A percentile compares a stretch with the other conserved stretches of the same genome.
Conservation (phyloP, 768 basidiomycete species). For the Rhizopogon sp. region DNA sequence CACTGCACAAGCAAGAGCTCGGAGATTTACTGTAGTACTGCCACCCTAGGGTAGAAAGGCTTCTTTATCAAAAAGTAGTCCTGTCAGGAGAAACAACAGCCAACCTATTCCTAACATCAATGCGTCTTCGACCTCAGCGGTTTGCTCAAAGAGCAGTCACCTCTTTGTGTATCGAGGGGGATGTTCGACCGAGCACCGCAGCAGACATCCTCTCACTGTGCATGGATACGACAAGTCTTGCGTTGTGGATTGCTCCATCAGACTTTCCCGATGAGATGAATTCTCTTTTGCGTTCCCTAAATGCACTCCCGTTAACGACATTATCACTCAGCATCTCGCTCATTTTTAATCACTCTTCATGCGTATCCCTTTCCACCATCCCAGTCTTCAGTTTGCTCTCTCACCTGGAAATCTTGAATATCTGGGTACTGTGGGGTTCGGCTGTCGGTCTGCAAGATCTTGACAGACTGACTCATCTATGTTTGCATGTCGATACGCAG, state of each 20-base stretch:
- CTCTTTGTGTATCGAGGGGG: slow-evolving; percentile 13
- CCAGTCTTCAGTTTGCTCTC: slow-evolving; percentile 11
- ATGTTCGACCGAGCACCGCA: slow-evolving; percentile 2
- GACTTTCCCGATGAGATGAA: not conserved
- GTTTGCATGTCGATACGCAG: slow-evolving; percentile 7
- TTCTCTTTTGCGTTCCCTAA: slow-evolving; percentile 4
- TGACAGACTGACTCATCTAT: slow-evolving; percentile 7
- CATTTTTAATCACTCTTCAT: not conserved
- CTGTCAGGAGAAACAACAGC: slow-evolving; percentile 7
- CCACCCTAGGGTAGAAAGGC: slow-evolving; percentile 15
- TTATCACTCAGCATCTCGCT: slow-evolving; percentile 12
- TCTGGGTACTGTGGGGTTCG: slow-evolving; percentile 15
- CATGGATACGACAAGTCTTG: slow-evolving; percentile 10
- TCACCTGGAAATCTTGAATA: slow-evolving; percentile 16
- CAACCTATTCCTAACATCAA: slow-evolving; percentile 4
- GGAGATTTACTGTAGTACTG: not conserved
- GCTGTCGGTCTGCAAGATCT: slow-evolving; percentile 12
- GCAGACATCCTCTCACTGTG: slow-evolving; percentile 8
- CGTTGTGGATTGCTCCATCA: slow-evolving; percentile 11
- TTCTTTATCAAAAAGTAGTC: slow-evolving; percentile 15
- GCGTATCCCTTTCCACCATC: not conserved
- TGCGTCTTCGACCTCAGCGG: slow-evolving; percentile 6
- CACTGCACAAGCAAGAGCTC: not conserved
- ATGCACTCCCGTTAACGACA: slow-evolving; percentile 8
- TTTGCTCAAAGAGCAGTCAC: slow-evolving; percentile 10